Evolutionary conservation across 805 yeast species (phyloP).

Genomic region (Cyberlindnera bimundalis): DNA sequence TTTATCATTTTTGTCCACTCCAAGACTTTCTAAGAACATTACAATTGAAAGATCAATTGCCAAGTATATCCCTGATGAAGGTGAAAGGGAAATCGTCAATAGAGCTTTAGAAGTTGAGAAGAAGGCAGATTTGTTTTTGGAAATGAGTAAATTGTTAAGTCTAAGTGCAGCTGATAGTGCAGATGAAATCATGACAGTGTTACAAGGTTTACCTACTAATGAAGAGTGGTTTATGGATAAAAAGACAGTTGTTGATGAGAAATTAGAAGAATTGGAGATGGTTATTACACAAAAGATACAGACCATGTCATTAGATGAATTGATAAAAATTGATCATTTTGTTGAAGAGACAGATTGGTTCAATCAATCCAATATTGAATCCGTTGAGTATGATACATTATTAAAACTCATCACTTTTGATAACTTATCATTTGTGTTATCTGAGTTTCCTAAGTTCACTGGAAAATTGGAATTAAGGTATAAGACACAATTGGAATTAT

Average conservation of each 20-base stretch:
- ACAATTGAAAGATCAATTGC: conserved; percentile 19
- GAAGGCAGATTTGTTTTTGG: conserved; percentile 15
- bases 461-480: conserved; percentile 1
- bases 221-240: conserved; percentile 14
- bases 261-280: conserved; percentile 15
- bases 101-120: conserved; percentile 3
- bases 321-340: conserved; percentile 1
- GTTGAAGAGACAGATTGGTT: conserved; percentile 9
- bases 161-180: conserved; percentile 8
- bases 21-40: conserved; percentile 12
- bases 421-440: conserved; percentile 7
- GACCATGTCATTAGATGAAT: neutral
- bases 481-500: neutral
- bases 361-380: conserved; percentile 3
- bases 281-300: conserved; percentile 7
- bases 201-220: conserved; percentile 10
- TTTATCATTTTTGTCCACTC: conserved; percentile 20
- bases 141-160: conserved; percentile 16
- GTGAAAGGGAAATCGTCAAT: neutral
- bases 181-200: conserved; percentile 2
- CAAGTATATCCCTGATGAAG: neutral
- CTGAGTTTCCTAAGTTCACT: conserved; percentile 9
- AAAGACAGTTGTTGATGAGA: conserved; percentile 8
- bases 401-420: conserved; percentile 8
- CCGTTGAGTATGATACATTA: conserved; percentile 6